Evolutionary conservation across 2,329 filamentous ascomycete species (phyloP), one percentile per base, ranked within the genome.

Genomic region (Alternaria tenuissima): DNA sequence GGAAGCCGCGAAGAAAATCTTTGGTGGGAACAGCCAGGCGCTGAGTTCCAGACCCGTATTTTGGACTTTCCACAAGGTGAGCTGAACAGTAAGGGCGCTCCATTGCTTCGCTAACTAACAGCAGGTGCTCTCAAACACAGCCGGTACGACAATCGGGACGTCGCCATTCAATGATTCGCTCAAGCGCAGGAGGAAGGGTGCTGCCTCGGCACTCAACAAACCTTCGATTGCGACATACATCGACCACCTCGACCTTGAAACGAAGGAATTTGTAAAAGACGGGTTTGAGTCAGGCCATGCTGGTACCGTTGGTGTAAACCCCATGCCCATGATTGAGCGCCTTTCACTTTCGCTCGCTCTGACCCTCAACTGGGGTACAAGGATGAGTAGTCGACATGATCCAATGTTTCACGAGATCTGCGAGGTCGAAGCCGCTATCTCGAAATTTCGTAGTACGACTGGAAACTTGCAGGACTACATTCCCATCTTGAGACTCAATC

Each of bases 251-350:
- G 87, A 90, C 51, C 72, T 88, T 7, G 88, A 90, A 74, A 87
- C 86, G 2, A 85, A 84, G 20, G 85, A 87, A 53, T 90, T 90
- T 54, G 79, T 90, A 49, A 82, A 83, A 44, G 89, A 91, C 60
- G 82, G 88, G 0, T 80, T 86, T 58, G 81, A 82, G 20, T 86
- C 88, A 61, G 88, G 88, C 3, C 78, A 84, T 7, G 81, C 80
- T 1, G 88, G 88, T 0, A 76, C 77, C 1, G 78, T 78, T 2
- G 81, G 86, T 0, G 83, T 90, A 0, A 86, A 91, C 57, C 87
- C 88, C 0, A 87, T 89, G 86, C 86, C 88, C 0, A 88, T 89
- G 84, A 89, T 90, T 46, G 88, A 90, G 67, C 84, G 88, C 0
- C 81, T 90, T 0, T 86, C 83, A 12, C 76, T 90, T 4, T 88